Conservation (phyloP, 83 land plant species). For the Thuja plicata region DNA sequence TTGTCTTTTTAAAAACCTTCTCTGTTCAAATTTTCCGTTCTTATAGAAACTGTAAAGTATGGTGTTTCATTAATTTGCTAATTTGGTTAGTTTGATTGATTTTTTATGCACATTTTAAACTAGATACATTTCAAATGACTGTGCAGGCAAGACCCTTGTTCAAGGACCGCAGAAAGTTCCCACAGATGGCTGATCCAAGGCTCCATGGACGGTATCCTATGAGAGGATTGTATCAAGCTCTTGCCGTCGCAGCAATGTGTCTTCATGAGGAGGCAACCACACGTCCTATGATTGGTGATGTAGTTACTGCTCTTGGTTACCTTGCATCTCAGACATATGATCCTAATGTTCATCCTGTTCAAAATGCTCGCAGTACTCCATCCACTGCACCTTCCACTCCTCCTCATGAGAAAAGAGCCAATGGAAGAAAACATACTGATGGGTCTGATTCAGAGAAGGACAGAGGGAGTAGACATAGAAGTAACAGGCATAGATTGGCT, state of each 20-base stretch:
- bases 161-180: slow-evolving; percentile 87
- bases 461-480: slow-evolving; percentile 26
- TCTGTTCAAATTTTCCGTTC: background rate
- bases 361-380: slow-evolving; percentile 28
- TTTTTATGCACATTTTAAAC: slow-evolving; percentile 1
- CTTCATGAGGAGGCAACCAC: slow-evolving; percentile 93
- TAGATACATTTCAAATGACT: background rate
- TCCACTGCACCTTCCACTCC: slow-evolving; percentile 56
- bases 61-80: background rate
- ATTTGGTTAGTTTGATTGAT: background rate
- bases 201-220: slow-evolving; percentile 83
- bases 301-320: slow-evolving; percentile 87
- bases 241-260: slow-evolving; percentile 96
- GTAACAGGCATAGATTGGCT: slow-evolving; percentile 30
- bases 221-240: slow-evolving; percentile 89
- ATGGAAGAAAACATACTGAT: slow-evolving; percentile 28
- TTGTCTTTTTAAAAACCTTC: background rate
- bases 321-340: slow-evolving; percentile 87
- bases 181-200: slow-evolving; percentile 88
- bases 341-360: slow-evolving; percentile 57
- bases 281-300: slow-evolving; percentile 88
- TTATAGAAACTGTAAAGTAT: background rate
- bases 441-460: slow-evolving; percentile 47
- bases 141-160: slow-evolving; percentile 86
- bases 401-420: slow-evolving; percentile 41